Evolutionary conservation across 179 eudicot genomes (phyloP), one percentile per base, ranked within the genome.

Genomic region (Pouteria campechiana): DNA sequence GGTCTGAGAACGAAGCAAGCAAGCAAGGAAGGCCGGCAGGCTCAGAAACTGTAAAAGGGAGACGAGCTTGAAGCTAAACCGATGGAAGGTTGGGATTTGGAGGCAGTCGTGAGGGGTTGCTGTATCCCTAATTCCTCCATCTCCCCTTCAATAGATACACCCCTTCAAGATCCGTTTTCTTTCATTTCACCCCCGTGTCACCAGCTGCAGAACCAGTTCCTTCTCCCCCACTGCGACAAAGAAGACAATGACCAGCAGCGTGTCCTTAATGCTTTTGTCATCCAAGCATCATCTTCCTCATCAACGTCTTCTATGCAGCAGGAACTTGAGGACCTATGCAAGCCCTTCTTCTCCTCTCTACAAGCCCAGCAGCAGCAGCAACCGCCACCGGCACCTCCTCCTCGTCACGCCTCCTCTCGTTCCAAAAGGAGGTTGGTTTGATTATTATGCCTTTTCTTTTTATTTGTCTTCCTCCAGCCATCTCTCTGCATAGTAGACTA

Each of bases 21-120:
- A 5, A 31, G 33, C 12, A 16, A 12, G 25, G 13, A 30, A 1
- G 3, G 17, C 6, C 15, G 28, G 29, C 5, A 17, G 14, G 28
- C n/a, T n/a, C n/a, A n/a, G n/a, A n/a, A n/a, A n/a, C n/a, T 1
- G 25, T 12, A 11, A 41, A 8, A 22, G n/a, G n/a, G n/a, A n/a
- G n/a, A n/a, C n/a, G 34, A 27, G 22, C 14, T 7, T 13, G 28
- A 32, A 17, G 12, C 11, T n/a, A 19, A 25, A 41, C 51, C 66
- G 73, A 70, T 38, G 3, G 75, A 69, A 1, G 86, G 74, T 42
- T 78, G 87, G 87, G 87, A 74, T 66, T 76, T 78, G 1, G 70
- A 70, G 2, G 87, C 87, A 15, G 79, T 78, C 39, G 82, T 78
- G 60, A 65, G 87, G 65, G 60, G 82, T 62, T 64, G 63, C 69